phyloP scores from a whole-genome alignment of 352 stramenopile species.

The Globisporangium carolinianum region DNA sequence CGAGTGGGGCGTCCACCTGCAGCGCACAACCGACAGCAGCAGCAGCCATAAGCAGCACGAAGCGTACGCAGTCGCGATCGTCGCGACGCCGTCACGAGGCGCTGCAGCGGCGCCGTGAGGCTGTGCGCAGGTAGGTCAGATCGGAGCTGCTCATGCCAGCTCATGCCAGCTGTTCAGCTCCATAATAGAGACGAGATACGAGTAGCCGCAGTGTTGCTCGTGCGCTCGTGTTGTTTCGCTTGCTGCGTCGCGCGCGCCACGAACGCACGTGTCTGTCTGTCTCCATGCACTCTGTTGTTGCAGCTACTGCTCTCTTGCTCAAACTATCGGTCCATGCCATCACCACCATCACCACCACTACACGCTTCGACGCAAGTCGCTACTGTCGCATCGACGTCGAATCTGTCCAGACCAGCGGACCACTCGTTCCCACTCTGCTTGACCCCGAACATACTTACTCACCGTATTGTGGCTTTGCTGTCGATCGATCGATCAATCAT shows the following conservation, averaged over 20 bases:
- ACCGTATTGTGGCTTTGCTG: too few relatives aligned
- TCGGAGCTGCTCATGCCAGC: too few relatives aligned
- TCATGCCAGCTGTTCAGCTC: too few relatives aligned
- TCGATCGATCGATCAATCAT: background rate
- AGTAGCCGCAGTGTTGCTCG: background rate
- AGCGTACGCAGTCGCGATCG: slow-evolving; percentile 45
- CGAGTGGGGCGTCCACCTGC: slow-evolving; percentile 52
- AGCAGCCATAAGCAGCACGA: slow-evolving; percentile 11
- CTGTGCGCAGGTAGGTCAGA: background rate
- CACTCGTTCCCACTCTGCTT: too few relatives aligned
- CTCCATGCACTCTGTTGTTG: background rate
- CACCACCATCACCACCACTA: background rate
- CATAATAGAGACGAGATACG: too few relatives aligned
- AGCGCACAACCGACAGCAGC: slow-evolving; percentile 6
- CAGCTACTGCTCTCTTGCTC: background rate
- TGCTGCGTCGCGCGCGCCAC: background rate
- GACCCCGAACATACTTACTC: too few relatives aligned
- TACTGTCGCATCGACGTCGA: too few relatives aligned
- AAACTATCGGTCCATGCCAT: background rate
- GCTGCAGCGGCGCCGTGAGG: slow-evolving; percentile 12
- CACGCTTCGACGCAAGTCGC: too few relatives aligned
- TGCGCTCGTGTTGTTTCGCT: background rate
- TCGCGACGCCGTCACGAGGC: slow-evolving; percentile 26
- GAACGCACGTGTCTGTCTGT: background rate
- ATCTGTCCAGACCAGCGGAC: too few relatives aligned